Base-by-base conservation (phyloP, 1,139 yeast genomes). In the Diutina sp. region DNA sequence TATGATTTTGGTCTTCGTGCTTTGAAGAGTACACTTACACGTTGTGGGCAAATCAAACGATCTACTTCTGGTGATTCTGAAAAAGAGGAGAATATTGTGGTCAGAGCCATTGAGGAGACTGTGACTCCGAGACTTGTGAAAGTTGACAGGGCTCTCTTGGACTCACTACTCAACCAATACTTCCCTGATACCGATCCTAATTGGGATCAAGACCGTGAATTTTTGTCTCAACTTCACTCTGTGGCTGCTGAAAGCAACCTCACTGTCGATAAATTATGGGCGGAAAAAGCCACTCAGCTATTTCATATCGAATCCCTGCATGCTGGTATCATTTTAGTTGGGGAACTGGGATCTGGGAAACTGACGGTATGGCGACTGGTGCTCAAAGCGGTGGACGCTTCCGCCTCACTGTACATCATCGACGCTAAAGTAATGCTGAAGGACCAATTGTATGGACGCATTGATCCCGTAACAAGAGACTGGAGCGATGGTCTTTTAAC, bases 401-500 rank as follows among this genome's bases (percentile, higher is more conserved):
- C 69, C 0, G 60, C 62, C 2, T 84, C 80, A 18, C 73, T 72
- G 56, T 78, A 77, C 60, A 69, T 74, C 1, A 78, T 93, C 53
- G 96, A 90, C 65, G 85, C 96, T 3, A 90, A 90, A 64, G 87
- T 87, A 0, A 63, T 88, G 61, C 67, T 80, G 0, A 93, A 91
- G 64, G 82, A 78, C 8, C 73, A 77, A 0, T 70, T 93, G 1
- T 90, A 80, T 66, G 99, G 99, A 0, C 64, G 68, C 2, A 69
- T 90, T 45, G 96, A 91, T 63, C 67, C 78, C 0, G 77, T 89
- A 0, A 91, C 98, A 0, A 73, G 96, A 44, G 98, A 91, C 59
- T 93, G 98, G 98, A 80, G 79, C 0, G 99, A 93, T 70, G 99
- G 99, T 11, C 66, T 91, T 12, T 79, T 93, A 56, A 88, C 97